Base-by-base conservation (phyloP, 371 early-diverging fungal species). In the Mucor plumbeus region DNA sequence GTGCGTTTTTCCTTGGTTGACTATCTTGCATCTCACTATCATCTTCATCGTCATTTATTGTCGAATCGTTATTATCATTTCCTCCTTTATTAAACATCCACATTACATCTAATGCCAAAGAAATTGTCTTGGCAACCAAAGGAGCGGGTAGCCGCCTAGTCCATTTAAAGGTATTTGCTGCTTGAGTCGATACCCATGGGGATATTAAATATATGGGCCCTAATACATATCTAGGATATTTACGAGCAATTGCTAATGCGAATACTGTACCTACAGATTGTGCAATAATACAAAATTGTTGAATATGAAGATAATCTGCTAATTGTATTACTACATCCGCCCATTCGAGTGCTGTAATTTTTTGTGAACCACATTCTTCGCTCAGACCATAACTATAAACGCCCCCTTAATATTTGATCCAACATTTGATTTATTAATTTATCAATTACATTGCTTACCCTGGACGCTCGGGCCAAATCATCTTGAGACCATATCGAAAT, bases 401-500 rank as follows among this genome's bases (percentile, higher is more conserved):
- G 26, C 31, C 5, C 11, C 14, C 14, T 53, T 14, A 53, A 13
- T 13, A 31, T 53, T 5, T 41, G 53, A 53, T 14, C 53, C 7
- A 53, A 53, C 10, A 26, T 1, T 4, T 19, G 5, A 1, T 3
- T 9, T 1, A 53, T 10, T n/a, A 17, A 11, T 47, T 14, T 7
- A 11, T 56, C 31, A 26, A 62, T 39, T 26, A 39, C 35, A 21
- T 53, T 53, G 53, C 34, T 72, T 78, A 81, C 80, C 84, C 84
- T 41, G 82, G 80, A 50, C 84, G 78, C 67, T 84, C 84, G 21
- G 84, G 84, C 82, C 82, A 81, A 36, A 84, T 78, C 75, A 78
- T 75, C 3, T 75, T 66, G 14, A 81, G 53, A 10, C 65, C 59
- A 59, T 81, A 70, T 35, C 77, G 50, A 61, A 59, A 66, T 13